Percentiles rank a stretch among this genome's conserved stretches.
phyloP scores from a whole-genome alignment of 176 grass and related monocot genomes.

The Tuctoria greenei region DNA sequence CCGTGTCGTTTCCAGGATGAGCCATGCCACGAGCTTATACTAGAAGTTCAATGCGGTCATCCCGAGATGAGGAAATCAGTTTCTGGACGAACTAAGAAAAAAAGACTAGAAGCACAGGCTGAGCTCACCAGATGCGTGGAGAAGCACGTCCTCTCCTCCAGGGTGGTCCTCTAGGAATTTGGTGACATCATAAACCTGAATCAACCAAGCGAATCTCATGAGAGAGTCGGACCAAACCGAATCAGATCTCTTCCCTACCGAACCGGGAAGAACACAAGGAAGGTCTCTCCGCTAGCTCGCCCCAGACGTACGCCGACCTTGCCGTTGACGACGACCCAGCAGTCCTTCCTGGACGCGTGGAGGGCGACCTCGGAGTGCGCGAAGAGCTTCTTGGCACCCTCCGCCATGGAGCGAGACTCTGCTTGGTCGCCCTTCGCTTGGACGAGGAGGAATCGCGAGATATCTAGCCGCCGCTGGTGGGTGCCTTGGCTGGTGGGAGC shows the following conservation, averaged over 20 bases:
- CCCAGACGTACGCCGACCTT: conserved; percentile 42
- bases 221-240: neutral
- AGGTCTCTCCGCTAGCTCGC: neutral
- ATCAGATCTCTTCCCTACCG: conserved; percentile 12
- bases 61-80: neutral
- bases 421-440: neutral
- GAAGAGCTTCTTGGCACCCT: conserved; percentile 47
- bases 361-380: conserved; percentile 41
- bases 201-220: neutral
- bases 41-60: neutral
- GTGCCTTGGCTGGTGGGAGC: neutral
- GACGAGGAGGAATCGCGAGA: neutral
- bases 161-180: conserved; percentile 79
- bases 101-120: neutral
- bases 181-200: conserved; percentile 85
- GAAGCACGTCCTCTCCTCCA: conserved; percentile 71
- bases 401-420: conserved; percentile 34
- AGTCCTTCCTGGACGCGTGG: conserved; percentile 66
- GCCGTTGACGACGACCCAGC: conserved; percentile 75
- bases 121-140: conserved; percentile 63
- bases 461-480: neutral
- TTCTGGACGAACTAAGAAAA: neutral
- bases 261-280: neutral
- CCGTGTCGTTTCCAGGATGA: neutral
- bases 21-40: neutral